Base-by-base conservation (phyloP, 129 eudicot species). In the Lactuca saligna region DNA sequence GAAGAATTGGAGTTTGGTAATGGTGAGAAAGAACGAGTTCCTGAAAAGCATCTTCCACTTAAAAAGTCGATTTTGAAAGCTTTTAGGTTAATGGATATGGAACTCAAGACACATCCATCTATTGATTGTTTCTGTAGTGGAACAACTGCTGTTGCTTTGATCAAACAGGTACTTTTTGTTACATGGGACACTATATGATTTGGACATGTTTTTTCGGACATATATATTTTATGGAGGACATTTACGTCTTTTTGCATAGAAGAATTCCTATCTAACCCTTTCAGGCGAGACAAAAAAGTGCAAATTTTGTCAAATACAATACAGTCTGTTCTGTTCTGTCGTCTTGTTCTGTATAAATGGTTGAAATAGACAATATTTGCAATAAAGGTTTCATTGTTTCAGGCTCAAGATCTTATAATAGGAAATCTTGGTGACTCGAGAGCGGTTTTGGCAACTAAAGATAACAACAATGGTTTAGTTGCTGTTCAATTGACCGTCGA, bases 361-460 rank as follows among this genome's bases (percentile, higher is more conserved):
- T n/a, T 25, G 29, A 25, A 25, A 25, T 25, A 25, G 29, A 25
- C 1, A 2, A 25, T 25, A 73, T 48, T 11, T 17, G 39, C 17
- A 50, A 25, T 32, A 5, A 46, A 3, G 51, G 66, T 57, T 53
- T 54, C 7, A 57, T 64, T 69, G 63, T 78, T 79, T 72, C 88
- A 93, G 98, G 95, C 86, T 59, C 88, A 86, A 59, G 95, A 89
- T 82, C 95, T 93, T 59, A 82, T 93, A 76, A 74, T 93, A 57
- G 98, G 96, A 73, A 93, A 93, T 73, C 80, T 93, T 61, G 98
- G 98, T 38, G 98, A 93, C 83, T 93, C 98, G 13, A 85, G 98
- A 71, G 98, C 98, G 13, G 88, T 93, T 39, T 76, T 93, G 70
- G 98, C 95, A 72, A 83, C 95, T 7, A 81, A 79, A 67, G 97